Base-by-base conservation (phyloP, 306 rosid genomes). In the Vigna radiata region DNA sequence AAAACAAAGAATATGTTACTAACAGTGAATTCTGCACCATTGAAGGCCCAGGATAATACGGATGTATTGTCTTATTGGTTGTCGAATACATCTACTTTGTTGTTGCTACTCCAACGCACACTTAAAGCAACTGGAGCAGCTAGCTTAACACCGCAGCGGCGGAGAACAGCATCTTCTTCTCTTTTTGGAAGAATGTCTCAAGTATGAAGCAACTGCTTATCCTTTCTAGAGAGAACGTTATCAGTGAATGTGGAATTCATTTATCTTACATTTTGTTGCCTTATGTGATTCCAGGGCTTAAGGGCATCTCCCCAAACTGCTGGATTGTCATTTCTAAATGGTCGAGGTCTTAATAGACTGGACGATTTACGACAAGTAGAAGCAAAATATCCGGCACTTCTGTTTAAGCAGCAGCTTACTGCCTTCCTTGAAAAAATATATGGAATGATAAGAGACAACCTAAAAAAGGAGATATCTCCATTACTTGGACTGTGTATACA, bases 61-160 rank as follows among this genome's bases (percentile, higher is more conserved):
- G 99, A 96, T 78, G 82, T 83, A 60, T 88, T 93, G 80, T 92
- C 97, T 33, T 96, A 96, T 88, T 96, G 99, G 99, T 87, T 96
- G 79, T 89, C 96, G 63, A 96, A 96, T 85, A 90, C 99, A 81
- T 96, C 99, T 17, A 96, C 99, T 68, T 87, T 96, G 83, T 70
- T 96, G 80, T 83, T 93, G 84, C 90, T 96, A 68, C 99, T 96
- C 77, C 99, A 96, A 89, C 99, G 96, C 77, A 96, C 99, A 8
- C 99, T 96, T 59, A 96, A 96, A 85, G 99, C 98, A 79, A 96
- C 87, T 81, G 99, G 99, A 70, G 99, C 99, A 41, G 99, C 99
- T 75, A 93, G 96, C 96, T 83, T 96, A 91, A 96, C 99, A 67
- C 99, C 99, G 61, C 99, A 92, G 58, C 91, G 99, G 76, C 91